A percentile compares a stretch with the other conserved stretches of the same genome.
These are phyloP conservation scores for Ochetophila trinervis DNA, from an alignment of 306 rosid species.

Conservation along the genomic window DNA sequence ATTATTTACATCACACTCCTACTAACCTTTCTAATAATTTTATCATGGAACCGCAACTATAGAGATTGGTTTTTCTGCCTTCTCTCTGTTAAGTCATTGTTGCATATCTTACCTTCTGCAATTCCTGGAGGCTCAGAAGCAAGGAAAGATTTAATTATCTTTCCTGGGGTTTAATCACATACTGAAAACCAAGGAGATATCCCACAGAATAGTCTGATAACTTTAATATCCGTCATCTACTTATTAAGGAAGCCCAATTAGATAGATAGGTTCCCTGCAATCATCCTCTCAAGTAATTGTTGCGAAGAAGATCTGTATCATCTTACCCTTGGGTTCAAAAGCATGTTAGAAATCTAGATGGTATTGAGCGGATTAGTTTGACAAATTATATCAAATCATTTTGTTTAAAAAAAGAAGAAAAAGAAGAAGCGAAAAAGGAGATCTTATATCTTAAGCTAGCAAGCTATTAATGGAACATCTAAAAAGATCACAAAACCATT, in stretches of 20 bases:
- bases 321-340: too few relatives aligned
- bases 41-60: background rate
- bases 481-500: conserved; percentile 5
- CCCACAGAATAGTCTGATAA: background rate
- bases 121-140: background rate
- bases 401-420: too few relatives aligned
- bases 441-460: too few relatives aligned
- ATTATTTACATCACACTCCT: too few relatives aligned
- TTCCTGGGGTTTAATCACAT: background rate
- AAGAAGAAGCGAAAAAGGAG: too few relatives aligned
- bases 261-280: background rate
- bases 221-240: background rate
- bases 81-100: background rate
- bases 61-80: background rate
- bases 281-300: background rate
- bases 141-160: too few relatives aligned
- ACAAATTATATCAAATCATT: too few relatives aligned
- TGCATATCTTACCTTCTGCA: too few relatives aligned
- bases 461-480: background rate
- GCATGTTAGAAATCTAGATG: too few relatives aligned
- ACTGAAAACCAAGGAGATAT: too few relatives aligned
- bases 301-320: background rate
- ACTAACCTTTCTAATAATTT: background rate
- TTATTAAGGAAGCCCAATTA: background rate
- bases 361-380: too few relatives aligned